A percentile compares a stretch with the other conserved stretches of the same genome.
Evolutionary conservation across 768 basidiomycete genomes (phyloP).

Genomic region (Tylopilus vinaceipallidus): DNA sequence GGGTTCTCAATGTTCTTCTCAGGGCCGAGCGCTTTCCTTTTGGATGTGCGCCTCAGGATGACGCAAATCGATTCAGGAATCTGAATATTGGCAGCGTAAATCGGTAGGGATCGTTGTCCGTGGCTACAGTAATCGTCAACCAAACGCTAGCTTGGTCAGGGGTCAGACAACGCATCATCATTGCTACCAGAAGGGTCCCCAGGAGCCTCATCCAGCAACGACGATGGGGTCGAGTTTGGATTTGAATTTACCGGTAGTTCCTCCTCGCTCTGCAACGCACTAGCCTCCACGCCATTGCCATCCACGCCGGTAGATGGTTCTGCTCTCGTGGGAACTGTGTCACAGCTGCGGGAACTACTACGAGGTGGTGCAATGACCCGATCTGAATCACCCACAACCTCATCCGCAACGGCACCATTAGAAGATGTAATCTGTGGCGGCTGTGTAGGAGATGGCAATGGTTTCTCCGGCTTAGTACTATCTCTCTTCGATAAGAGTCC

Average conservation of each 20-base stretch:
- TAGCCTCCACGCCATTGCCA: neutral
- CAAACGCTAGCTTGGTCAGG: slow-evolving; percentile 11
- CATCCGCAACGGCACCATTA: slow-evolving; percentile 13
- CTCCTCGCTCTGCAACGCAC: slow-evolving; percentile 3
- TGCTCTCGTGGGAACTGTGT: slow-evolving; percentile 3
- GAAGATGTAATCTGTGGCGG: slow-evolving; percentile 11
- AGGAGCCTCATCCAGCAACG: neutral
- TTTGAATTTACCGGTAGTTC: slow-evolving; percentile 2
- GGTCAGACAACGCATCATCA: slow-evolving; percentile 1
- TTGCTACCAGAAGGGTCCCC: slow-evolving; percentile 10
- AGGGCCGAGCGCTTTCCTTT: neutral
- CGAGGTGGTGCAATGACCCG: slow-evolving; percentile 22
- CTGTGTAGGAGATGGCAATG: slow-evolving; percentile 27
- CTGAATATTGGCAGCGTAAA: slow-evolving; percentile 10
- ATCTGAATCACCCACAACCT: slow-evolving; percentile 15
- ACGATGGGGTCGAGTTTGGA: slow-evolving; percentile 11
- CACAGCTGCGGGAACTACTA: slow-evolving; percentile 17
- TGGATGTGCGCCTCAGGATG: neutral
- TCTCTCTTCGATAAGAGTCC: slow-evolving; percentile 35
- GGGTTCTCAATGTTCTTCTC: neutral
- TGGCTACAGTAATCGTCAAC: slow-evolving; percentile 14
- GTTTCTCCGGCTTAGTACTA: slow-evolving; percentile 27
- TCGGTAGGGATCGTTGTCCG: slow-evolving; percentile 1
- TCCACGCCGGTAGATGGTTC: slow-evolving; percentile 6
- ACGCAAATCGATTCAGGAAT: slow-evolving; percentile 23